phyloP scores from a whole-genome alignment of 345 rosid genomes.

The Camelina hispida region DNA sequence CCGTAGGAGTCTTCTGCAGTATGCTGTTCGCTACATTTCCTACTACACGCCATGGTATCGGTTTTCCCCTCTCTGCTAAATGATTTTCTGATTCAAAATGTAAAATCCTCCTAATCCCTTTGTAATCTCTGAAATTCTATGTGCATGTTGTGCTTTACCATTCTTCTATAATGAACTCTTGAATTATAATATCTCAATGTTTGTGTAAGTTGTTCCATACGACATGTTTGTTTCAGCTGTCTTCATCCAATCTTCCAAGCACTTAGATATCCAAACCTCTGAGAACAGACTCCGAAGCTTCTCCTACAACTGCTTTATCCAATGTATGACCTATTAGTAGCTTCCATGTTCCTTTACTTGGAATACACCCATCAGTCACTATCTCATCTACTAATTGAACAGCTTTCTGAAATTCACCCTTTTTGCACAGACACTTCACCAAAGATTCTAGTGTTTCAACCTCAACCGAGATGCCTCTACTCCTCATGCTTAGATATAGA shows the following conservation, averaged over 20 bases:
- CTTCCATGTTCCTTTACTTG: conserved; percentile 62
- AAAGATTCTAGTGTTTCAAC: conserved; percentile 50
- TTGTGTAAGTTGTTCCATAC: conserved; percentile 1
- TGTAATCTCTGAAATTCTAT: background rate
- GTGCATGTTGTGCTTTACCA: conserved; percentile 20
- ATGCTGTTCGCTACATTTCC: conserved; percentile 84
- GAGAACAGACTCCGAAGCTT: conserved; percentile 47
- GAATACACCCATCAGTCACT: conserved; percentile 70
- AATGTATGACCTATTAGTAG: conserved; percentile 52
- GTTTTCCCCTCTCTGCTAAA: conserved; percentile 56
- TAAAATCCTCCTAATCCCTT: background rate
- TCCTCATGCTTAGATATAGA: conserved; percentile 67
- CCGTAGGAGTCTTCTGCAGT: conserved; percentile 71
- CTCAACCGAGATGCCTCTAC: conserved; percentile 70
- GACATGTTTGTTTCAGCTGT: conserved; percentile 14
- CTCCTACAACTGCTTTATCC: conserved; percentile 44
- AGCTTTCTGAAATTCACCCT: conserved; percentile 67
- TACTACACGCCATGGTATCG: conserved; percentile 82
- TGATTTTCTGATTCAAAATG: conserved; percentile 9
- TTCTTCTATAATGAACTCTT: conserved; percentile 17
- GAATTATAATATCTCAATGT: conserved; percentile 18
- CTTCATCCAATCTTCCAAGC: conserved; percentile 31
- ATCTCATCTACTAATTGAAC: conserved; percentile 67
- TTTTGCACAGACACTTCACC: conserved; percentile 58
- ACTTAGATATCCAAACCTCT: conserved; percentile 38